Base-by-base conservation (phyloP, 768 basidiomycete species). In the Lactarius tabidus region DNA sequence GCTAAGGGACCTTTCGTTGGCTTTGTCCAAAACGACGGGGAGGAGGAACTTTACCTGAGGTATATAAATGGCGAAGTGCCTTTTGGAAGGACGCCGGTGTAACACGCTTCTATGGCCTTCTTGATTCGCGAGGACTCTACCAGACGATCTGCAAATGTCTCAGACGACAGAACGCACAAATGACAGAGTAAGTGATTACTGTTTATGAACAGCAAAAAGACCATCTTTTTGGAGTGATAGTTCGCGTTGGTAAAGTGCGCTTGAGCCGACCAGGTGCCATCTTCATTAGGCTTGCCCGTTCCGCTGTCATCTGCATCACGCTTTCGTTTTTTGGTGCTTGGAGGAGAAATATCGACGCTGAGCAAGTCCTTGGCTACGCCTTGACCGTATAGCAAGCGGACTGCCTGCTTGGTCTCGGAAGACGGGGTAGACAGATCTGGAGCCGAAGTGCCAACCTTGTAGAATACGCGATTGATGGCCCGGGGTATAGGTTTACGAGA, bases 141-240 rank as follows among this genome's bases (percentile, higher is more conserved):
- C 20, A 95, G 79, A 6, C 97, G 91, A 73, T 97, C 96, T 98
- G 33, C 43, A 23, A 55, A 23, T 23, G 23, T n/a, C 17, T 48
- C 23, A 62, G 43, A 28, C 28, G 26, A 23, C 23, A 26, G 17
- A 35, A n/a, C 4, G 35, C 28, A 36, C 15, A 17, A 23, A 3
- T 23, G 23, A 36, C 7, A 6, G 35, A 54, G 35, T 33, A 55
- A 2, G 6, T 1, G 79, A 89, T 64, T 68, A 96, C 96, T 89
- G 70, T 98, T 99, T 71, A 99, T 98, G 77, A 99, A 99, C 12
- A 98, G 78, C 1, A 98, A 76, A 70, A 95, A 90, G 0, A 87
- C 80, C 66, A 82, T 90, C 72, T 90, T 93, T 79, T 95, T 97
- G 0, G 84, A 87, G 71, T 92, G 91, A 71, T 93, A 93, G 73